Evolutionary conservation across 2,329 filamentous ascomycete genomes (phyloP).

Genomic region (Emmonsiellopsis sp.): DNA sequence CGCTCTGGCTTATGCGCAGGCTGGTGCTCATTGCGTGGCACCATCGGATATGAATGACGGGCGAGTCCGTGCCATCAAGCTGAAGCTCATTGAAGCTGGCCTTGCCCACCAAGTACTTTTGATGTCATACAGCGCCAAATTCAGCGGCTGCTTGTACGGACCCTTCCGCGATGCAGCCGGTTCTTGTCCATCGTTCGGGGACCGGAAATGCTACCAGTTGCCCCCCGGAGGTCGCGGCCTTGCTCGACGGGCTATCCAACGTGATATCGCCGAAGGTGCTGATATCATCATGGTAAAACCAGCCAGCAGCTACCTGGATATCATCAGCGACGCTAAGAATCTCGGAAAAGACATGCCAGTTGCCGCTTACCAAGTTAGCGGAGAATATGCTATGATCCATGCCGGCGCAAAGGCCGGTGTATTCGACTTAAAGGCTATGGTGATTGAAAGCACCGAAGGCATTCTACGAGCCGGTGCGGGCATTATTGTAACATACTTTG

Average conservation of each 20-base stretch:
- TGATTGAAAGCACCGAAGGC: slow-evolving; percentile 86
- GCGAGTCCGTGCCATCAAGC: slow-evolving; percentile 91
- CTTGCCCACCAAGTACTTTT: slow-evolving; percentile 84
- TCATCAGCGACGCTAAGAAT: slow-evolving; percentile 95
- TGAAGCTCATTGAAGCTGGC: slow-evolving; percentile 91
- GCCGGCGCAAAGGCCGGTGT: slow-evolving; percentile 92
- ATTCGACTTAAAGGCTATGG: slow-evolving; percentile 90
- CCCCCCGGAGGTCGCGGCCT: slow-evolving; percentile 86
- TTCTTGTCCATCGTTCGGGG: slow-evolving; percentile 82
- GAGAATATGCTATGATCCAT: slow-evolving; percentile 97
- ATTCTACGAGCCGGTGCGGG: slow-evolving; percentile 88
- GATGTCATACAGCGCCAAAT: slow-evolving; percentile 98
- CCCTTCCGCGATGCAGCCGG: slow-evolving; percentile 96
- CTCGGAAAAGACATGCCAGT: slow-evolving; percentile 84
- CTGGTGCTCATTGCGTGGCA: slow-evolving; percentile 91
- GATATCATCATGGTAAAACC: slow-evolving; percentile 99
- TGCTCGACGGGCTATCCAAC: slow-evolving; percentile 76
- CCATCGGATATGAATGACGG: slow-evolving; percentile 99
- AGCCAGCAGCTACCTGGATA: slow-evolving; percentile 89
- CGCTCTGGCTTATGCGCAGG: slow-evolving; percentile 93
- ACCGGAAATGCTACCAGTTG: slow-evolving; percentile 93
- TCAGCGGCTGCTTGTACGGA: slow-evolving; percentile 91
- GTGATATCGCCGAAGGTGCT: slow-evolving; percentile 87
- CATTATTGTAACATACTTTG: slow-evolving; percentile 92
- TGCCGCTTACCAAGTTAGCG: slow-evolving; percentile 93